These are phyloP conservation scores for Backusella parvicylindrica DNA, from an alignment of 192 early-diverging fungal genomes.

Conservation along the genomic window DNA sequence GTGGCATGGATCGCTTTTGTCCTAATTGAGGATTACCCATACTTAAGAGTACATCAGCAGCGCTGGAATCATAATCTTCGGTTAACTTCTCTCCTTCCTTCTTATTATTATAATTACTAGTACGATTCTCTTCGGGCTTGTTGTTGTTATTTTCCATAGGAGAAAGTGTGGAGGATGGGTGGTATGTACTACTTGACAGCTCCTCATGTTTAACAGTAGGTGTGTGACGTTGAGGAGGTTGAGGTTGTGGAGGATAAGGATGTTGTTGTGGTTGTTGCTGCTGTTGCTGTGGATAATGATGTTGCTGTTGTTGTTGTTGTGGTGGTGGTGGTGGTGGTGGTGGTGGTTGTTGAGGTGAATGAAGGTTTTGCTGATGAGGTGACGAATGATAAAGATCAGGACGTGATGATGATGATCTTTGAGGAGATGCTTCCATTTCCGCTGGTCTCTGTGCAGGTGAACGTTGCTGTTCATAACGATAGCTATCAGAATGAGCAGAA, in stretches of 20 bases:
- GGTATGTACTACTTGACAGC: neutral
- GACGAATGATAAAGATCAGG: neutral
- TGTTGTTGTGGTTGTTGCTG: no score
- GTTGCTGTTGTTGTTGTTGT: neutral
- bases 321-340: neutral
- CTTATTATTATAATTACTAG: neutral
- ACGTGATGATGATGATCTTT: neutral
- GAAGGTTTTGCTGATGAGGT: neutral
- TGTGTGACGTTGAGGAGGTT: neutral
- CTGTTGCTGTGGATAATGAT: neutral
- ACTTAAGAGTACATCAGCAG: slow-evolving; percentile 28
- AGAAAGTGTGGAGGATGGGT: neutral
- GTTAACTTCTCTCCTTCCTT: neutral
- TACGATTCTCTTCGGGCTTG: neutral
- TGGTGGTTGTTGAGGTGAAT: neutral
- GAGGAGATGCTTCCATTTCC: neutral
- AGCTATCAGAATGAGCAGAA: slow-evolving; percentile 6
- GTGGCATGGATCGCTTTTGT: slow-evolving; percentile 15
- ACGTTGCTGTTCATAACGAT: neutral
- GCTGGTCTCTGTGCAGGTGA: slow-evolving; percentile 4
- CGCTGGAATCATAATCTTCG: slow-evolving; percentile 31
- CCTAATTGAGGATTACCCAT: slow-evolving; percentile 16
- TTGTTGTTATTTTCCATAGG: neutral
- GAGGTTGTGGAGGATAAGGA: neutral
- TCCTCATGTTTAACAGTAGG: slow-evolving; percentile 21